Percentiles rank a stretch among this genome's conserved stretches.
These are phyloP conservation scores for Pouteria glomerata DNA, from an alignment of 148 eudicot species.

Conservation along the genomic window DNA sequence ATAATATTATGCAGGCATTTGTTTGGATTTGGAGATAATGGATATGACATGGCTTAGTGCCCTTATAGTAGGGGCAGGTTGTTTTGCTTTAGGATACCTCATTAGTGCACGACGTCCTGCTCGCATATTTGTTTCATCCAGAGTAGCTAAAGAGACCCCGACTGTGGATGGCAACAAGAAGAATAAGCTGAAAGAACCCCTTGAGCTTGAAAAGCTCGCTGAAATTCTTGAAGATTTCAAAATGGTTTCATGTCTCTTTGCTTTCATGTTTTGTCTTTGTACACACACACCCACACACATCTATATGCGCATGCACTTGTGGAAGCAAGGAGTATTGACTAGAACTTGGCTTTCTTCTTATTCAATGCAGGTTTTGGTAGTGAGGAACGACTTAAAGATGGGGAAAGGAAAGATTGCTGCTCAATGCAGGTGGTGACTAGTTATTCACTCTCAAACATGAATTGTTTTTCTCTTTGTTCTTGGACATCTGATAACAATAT, in stretches of 20 bases:
- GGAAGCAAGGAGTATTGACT: background rate
- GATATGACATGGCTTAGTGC: constrained; percentile 83
- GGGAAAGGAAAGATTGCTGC: constrained; percentile 99
- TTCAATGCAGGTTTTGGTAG: constrained; percentile 78
- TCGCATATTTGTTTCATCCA: constrained; percentile 24
- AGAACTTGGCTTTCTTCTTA: background rate
- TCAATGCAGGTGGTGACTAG: constrained; percentile 77
- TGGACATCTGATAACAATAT: background rate
- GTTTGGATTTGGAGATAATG: constrained; percentile 35
- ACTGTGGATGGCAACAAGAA: constrained; percentile 41
- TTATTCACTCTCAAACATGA: background rate
- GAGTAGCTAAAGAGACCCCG: constrained; percentile 23
- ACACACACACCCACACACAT: no score
- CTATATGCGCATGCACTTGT: background rate
- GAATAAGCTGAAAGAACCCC: constrained; percentile 34
- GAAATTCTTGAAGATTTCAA: constrained; percentile 88
- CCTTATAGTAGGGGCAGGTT: constrained; percentile 79
- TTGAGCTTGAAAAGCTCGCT: constrained; percentile 89
- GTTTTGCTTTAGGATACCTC: constrained; percentile 78
- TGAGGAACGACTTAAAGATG: constrained; percentile 98
- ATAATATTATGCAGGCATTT: constrained; percentile 22
- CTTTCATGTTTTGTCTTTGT: background rate
- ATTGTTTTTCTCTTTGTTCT: background rate
- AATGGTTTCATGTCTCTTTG: constrained; percentile 47
- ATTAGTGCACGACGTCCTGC: constrained; percentile 47